Percentiles rank a stretch among this genome's conserved stretches.
Evolutionary conservation across 441 rosid species (phyloP).

Genomic region (Gossypium lobatum): DNA sequence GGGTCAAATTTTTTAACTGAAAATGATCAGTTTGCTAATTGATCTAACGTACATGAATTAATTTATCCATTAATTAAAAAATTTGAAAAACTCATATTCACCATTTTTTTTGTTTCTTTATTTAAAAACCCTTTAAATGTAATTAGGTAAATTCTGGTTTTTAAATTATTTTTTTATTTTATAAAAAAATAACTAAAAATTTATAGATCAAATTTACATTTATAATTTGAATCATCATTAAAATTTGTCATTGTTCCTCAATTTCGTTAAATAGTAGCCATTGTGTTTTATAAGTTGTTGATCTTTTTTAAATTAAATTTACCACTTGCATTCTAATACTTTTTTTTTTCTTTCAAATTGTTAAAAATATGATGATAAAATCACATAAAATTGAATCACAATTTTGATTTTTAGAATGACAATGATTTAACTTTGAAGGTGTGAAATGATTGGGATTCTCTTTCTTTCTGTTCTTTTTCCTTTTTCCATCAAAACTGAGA

Average conservation of each 20-base stretch:
- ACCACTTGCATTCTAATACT: neutral
- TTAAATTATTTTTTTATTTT: too few relatives aligned
- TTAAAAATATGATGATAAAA: neutral
- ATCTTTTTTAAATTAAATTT: neutral
- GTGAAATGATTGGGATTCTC: neutral
- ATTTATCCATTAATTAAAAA: too few relatives aligned
- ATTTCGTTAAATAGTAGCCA: neutral
- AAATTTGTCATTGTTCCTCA: neutral
- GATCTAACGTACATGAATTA: too few relatives aligned
- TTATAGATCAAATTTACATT: neutral
- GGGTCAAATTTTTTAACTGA: accelerated
- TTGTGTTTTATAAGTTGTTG: neutral
- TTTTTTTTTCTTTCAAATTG: neutral
- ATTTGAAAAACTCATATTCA: too few relatives aligned
- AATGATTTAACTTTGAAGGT: neutral
- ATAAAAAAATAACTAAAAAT: too few relatives aligned
- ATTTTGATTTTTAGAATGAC: neutral
- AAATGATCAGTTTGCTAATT: too few relatives aligned
- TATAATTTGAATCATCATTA: too few relatives aligned
- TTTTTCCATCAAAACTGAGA: neutral
- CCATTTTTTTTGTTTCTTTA: too few relatives aligned
- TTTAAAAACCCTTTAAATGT: neutral
- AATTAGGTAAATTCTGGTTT: neutral
- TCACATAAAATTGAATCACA: neutral
- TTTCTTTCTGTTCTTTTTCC: too few relatives aligned